Conservation (phyloP, 495 filamentous ascomycete species). For the Tirmania nivea region DNA sequence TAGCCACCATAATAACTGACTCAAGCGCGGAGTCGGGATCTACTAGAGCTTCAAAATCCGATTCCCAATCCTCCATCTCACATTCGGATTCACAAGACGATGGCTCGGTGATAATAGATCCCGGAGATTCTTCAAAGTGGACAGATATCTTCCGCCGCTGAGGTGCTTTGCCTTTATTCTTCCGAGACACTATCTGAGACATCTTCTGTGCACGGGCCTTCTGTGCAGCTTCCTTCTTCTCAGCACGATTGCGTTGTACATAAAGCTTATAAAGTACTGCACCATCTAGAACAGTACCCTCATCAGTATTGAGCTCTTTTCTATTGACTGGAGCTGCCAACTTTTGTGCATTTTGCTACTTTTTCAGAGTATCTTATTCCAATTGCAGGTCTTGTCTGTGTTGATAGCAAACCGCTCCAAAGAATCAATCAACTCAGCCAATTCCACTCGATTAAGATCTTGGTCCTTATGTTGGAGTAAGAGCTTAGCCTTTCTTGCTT, state of each 20-base stretch:
- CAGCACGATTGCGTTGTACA: not conserved
- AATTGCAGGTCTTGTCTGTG: not conserved
- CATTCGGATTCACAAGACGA: not conserved
- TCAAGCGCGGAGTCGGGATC: not conserved
- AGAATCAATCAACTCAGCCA: not conserved
- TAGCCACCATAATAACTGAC: not conserved
- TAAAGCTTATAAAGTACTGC: not conserved
- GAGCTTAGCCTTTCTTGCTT: not conserved
- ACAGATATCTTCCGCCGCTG: not conserved
- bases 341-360: not conserved
- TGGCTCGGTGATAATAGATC: not conserved
- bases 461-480: not conserved
- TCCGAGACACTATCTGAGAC: not conserved
- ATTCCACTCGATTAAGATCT: not conserved
- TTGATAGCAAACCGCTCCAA: not conserved
- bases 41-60: not conserved
- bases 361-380: not conserved
- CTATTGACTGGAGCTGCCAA: not conserved
- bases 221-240: not conserved
- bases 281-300: not conserved
- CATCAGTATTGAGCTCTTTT: not conserved
- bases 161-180: not conserved
- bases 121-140: not conserved
- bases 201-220: not conserved
- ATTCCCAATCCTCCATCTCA: not conserved